Conservation (phyloP, 2,329 filamentous ascomycete species). For the Ceratocystiopsis brevicomis region DNA sequence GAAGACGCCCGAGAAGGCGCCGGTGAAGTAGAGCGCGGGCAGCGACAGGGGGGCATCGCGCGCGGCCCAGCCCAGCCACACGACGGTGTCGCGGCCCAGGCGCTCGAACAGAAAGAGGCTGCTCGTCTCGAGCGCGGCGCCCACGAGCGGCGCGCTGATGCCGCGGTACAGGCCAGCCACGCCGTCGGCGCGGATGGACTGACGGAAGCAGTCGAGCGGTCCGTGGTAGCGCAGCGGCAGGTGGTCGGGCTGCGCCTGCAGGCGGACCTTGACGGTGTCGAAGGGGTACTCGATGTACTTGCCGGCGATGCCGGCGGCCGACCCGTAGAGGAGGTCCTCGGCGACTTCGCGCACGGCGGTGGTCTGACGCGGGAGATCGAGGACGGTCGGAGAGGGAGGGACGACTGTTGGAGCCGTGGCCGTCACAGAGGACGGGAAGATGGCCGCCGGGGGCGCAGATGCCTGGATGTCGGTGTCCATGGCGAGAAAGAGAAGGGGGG, state of each 20-base stretch:
- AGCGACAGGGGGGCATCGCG: constrained; percentile 48
- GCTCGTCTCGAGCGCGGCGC: constrained; percentile 81
- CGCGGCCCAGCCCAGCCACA: constrained; percentile 28
- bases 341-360: constrained; percentile 43
- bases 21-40: constrained; percentile 56
- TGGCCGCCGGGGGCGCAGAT: no score
- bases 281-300: constrained; percentile 98
- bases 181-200: constrained; percentile 68
- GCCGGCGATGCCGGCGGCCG: constrained; percentile 68
- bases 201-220: constrained; percentile 80
- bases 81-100: constrained; percentile 48
- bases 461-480: no score
- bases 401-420: no score
- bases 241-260: constrained; percentile 85
- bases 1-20: constrained; percentile 71
- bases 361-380: no score
- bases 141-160: constrained; percentile 76
- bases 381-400: no score
- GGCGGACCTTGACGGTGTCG: constrained; percentile 91
- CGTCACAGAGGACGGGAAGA: no score
- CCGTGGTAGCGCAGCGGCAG: constrained; percentile 67
- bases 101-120: constrained; percentile 85
- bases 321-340: constrained; percentile 80
- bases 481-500: no score
- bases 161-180: constrained; percentile 71